phyloP scores from a whole-genome alignment of 2,329 filamentous ascomycete genomes.

The Aspergillus pseudonomiae region DNA sequence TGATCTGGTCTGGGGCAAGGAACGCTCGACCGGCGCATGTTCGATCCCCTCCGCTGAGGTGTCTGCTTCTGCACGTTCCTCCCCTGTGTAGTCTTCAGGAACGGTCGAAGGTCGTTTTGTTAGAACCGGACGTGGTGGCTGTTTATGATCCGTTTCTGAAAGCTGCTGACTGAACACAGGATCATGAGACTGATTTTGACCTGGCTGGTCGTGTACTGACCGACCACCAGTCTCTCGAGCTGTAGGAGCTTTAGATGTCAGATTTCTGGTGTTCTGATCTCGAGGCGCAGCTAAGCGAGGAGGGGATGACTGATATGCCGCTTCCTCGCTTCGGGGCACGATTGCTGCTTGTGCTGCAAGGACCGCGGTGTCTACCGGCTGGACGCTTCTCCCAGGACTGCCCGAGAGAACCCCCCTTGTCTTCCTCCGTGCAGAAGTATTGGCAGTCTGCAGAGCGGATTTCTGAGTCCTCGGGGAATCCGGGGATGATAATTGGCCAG shows the following conservation, averaged over 20 bases:
- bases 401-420: conserved; percentile 26
- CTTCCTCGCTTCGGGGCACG: conserved; percentile 20
- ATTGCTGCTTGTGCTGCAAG: conserved; percentile 34
- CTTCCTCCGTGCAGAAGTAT: conserved; percentile 34
- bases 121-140: neutral
- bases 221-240: neutral
- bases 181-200: neutral
- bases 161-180: neutral
- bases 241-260: neutral
- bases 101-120: conserved; percentile 45
- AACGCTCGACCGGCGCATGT: neutral
- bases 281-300: conserved; percentile 7
- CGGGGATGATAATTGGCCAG: conserved; percentile 26
- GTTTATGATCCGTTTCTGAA: conserved; percentile 3
- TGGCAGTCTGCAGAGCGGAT: conserved; percentile 26
- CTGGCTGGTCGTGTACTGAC: neutral
- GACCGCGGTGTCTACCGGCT: conserved; percentile 32
- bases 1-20: conserved; percentile 13
- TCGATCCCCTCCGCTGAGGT: conserved; percentile 3
- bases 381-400: conserved; percentile 30
- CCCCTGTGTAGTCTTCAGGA: conserved; percentile 46
- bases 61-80: conserved; percentile 33
- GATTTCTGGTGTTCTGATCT: conserved; percentile 7
- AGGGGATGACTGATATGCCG: neutral
- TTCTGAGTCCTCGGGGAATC: conserved; percentile 29